These are phyloP conservation scores for Puccinia novopanici DNA, from an alignment of 1,284 basidiomycete species.

Conservation along the genomic window DNA sequence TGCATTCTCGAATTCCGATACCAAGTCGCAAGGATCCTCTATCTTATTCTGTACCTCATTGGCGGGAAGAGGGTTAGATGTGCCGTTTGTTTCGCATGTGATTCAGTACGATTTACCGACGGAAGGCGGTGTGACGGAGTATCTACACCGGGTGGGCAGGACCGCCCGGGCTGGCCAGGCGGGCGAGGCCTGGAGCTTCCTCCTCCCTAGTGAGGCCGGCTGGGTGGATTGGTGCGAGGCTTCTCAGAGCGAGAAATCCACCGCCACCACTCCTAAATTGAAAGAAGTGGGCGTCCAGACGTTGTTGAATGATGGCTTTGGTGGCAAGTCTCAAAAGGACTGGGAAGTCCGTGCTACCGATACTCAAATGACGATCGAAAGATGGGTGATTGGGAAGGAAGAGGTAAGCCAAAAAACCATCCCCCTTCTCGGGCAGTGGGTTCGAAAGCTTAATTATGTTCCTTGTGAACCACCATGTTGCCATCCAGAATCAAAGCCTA, in stretches of 20 bases:
- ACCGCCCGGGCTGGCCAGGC: slow-evolving; percentile 89
- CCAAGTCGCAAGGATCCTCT: slow-evolving; percentile 58
- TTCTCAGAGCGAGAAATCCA: slow-evolving; percentile 67
- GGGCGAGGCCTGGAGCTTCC: slow-evolving; percentile 88
- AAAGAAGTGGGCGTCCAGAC: slow-evolving; percentile 69
- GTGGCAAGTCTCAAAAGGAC: slow-evolving; percentile 71
- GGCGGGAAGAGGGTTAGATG: slow-evolving; percentile 93
- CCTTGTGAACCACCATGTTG: background rate
- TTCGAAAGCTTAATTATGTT: background rate
- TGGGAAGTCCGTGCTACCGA: slow-evolving; percentile 91
- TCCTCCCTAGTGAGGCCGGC: slow-evolving; percentile 78
- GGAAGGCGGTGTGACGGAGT: slow-evolving; percentile 93
- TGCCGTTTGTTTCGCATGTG: slow-evolving; percentile 90
- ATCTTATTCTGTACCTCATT: slow-evolving; percentile 94
- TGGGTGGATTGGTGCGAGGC: slow-evolving; percentile 86
- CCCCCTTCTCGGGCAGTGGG: too few relatives aligned
- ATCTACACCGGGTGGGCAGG: slow-evolving; percentile 92
- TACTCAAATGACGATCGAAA: slow-evolving; percentile 89
- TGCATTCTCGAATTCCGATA: slow-evolving; percentile 65
- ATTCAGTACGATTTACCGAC: slow-evolving; percentile 97
- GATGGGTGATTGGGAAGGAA: slow-evolving; percentile 80
- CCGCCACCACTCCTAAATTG: slow-evolving; percentile 60
- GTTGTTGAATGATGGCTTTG: slow-evolving; percentile 78
- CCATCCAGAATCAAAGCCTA: slow-evolving; percentile 69
- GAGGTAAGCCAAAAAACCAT: slow-evolving; percentile 65